phyloP scores from a whole-genome alignment of 2,329 filamentous ascomycete genomes.

The Colletotrichum plurivorum region DNA sequence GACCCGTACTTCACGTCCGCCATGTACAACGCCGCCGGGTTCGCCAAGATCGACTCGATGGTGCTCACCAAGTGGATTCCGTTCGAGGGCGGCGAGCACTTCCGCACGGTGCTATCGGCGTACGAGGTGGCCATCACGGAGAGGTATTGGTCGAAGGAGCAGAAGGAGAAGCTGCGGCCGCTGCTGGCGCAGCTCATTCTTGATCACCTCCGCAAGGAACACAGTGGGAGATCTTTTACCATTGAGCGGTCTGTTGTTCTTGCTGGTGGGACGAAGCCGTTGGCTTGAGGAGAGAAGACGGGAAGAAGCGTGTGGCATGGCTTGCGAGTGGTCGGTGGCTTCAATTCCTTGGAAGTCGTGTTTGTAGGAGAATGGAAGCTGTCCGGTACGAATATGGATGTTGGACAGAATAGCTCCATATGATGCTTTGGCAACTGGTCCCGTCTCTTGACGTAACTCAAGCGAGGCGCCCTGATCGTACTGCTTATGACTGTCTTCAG shows the following conservation, averaged over 20 bases:
- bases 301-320: too few species aligned
- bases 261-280: constrained; percentile 5
- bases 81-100: constrained; percentile 7
- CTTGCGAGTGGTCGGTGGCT: too few species aligned
- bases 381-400: too few species aligned
- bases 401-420: too few species aligned
- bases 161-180: constrained; percentile 15
- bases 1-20: constrained; percentile 9
- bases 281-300: neutral
- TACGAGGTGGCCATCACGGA: neutral
- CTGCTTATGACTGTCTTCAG: too few species aligned
- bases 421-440: too few species aligned
- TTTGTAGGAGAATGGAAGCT: too few species aligned
- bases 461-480: too few species aligned
- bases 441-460: too few species aligned
- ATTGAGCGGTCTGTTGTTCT: constrained; percentile 15
- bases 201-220: constrained; percentile 7
- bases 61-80: neutral
- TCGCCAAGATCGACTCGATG: neutral
- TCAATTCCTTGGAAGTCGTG: too few species aligned
- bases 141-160: constrained; percentile 17
- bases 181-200: neutral
- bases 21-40: constrained; percentile 18
- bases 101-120: neutral
- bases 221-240: neutral